These are phyloP conservation scores for Lactarius pseudohatsudake DNA, from an alignment of 768 basidiomycete species.

Conservation along the genomic window DNA sequence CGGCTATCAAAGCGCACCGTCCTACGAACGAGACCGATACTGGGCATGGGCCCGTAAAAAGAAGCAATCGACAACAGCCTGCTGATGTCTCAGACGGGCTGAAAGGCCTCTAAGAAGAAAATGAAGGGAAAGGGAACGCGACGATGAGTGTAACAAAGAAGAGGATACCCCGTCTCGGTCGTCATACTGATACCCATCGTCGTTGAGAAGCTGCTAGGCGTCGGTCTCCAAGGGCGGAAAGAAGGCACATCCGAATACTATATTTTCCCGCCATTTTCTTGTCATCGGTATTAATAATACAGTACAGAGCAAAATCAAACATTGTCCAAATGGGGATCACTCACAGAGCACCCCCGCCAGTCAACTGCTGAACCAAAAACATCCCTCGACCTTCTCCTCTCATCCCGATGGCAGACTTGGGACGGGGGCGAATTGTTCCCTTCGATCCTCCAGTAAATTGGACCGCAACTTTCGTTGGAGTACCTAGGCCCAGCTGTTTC, in stretches of 20 bases:
- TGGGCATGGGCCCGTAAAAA: constrained; percentile 15
- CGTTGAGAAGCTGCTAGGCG: background rate
- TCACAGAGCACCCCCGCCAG: constrained; percentile 46
- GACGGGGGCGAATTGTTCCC: constrained; percentile 49
- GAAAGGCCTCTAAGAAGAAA: constrained; percentile 8
- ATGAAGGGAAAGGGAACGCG: background rate
- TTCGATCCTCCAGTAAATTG: constrained; percentile 37
- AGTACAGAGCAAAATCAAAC: background rate
- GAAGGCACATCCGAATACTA: background rate
- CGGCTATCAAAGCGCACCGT: constrained; percentile 3
- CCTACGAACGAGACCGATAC: background rate
- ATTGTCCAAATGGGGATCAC: background rate
- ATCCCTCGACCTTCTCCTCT: constrained; percentile 73
- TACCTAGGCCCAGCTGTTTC: constrained; percentile 59
- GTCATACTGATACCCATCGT: constrained; percentile 16
- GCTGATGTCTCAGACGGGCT: constrained; percentile 21
- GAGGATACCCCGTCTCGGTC: background rate
- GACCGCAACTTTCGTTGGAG: constrained; percentile 69
- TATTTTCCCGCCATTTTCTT: background rate
- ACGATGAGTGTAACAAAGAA: background rate
- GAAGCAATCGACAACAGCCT: constrained; percentile 16
- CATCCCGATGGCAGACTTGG: constrained; percentile 77
- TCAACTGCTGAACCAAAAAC: constrained; percentile 78
- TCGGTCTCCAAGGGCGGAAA: constrained; percentile 13
- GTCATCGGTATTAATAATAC: constrained; percentile 17